phyloP scores from a whole-genome alignment of 1,284 basidiomycete species.

The Papiliotrema terrestris region DNA sequence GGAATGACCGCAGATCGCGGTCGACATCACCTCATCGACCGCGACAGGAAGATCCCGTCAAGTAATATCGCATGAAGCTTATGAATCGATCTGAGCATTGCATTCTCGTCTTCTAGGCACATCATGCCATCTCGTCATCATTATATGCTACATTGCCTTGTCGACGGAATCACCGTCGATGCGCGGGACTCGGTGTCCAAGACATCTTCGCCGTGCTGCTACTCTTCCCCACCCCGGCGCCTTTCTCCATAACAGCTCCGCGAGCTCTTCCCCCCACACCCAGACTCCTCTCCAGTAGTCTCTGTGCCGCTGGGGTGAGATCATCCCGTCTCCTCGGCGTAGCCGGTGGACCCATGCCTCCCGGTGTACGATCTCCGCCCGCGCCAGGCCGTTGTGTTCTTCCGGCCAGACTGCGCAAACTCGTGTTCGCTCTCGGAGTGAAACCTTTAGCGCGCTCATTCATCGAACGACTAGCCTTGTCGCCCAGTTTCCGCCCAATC shows the following conservation, averaged over 20 bases:
- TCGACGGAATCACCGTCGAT: slow-evolving; percentile 7
- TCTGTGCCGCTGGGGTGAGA: slow-evolving; percentile 74
- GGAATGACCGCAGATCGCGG: no score
- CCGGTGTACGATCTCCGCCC: slow-evolving; percentile 26
- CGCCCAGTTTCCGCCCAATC: slow-evolving; percentile 72
- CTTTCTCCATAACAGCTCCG: slow-evolving; percentile 64
- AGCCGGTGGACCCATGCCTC: slow-evolving; percentile 67
- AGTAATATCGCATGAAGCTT: no score
- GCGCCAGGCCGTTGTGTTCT: slow-evolving; percentile 15
- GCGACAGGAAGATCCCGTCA: no score
- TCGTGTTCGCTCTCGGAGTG: slow-evolving; percentile 57
- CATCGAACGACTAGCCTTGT: slow-evolving; percentile 49
- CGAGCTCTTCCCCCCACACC: slow-evolving; percentile 50
- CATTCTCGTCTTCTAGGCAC: no score
- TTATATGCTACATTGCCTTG: neutral
- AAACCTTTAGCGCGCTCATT: slow-evolving; percentile 43
- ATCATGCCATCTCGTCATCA: neutral
- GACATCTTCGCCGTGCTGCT: slow-evolving; percentile 58
- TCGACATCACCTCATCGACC: no score
- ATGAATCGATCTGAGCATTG: no score
- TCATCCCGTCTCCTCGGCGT: slow-evolving; percentile 57
- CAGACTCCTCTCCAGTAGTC: slow-evolving; percentile 64
- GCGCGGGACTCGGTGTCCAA: slow-evolving; percentile 73
- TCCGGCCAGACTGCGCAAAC: slow-evolving; percentile 42
- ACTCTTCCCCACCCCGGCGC: slow-evolving; percentile 57